Evolutionary conservation across 352 stramenopile genomes (phyloP).

Genomic region (Blastocystis sp.): DNA sequence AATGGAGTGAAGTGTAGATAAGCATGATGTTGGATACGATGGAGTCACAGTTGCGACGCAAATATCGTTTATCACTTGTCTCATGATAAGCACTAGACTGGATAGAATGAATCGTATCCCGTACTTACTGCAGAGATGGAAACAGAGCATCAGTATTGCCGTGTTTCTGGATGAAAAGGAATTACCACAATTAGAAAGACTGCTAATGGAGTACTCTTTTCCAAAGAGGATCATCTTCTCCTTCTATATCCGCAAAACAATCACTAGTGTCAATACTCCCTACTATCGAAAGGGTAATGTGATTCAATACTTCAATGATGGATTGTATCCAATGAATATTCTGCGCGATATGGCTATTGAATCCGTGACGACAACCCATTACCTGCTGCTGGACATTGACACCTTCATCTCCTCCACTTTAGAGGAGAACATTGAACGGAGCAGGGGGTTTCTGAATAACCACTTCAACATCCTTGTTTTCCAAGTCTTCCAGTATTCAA

Average conservation of each 20-base stretch:
- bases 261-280: neutral
- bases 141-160: neutral
- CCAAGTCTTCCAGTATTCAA: neutral
- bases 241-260: neutral
- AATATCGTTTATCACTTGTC: neutral
- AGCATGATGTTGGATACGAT: neutral
- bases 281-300: neutral
- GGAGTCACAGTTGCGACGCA: neutral
- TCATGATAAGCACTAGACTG: neutral
- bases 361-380: neutral
- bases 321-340: constrained; percentile 33
- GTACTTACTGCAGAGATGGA: neutral
- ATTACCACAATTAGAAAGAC: neutral
- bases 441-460: neutral
- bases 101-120: neutral
- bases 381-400: constrained; percentile 18
- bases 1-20: neutral
- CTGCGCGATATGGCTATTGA: constrained; percentile 26
- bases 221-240: neutral
- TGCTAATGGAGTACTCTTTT: neutral
- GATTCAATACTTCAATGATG: neutral
- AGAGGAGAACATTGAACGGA: neutral
- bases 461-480: neutral
- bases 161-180: constrained; percentile 7
- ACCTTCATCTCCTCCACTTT: neutral